Evolutionary conservation across 2,329 filamentous ascomycete species (phyloP), one percentile per base, ranked within the genome.

Genomic region (Emmonsiellopsis sp.): DNA sequence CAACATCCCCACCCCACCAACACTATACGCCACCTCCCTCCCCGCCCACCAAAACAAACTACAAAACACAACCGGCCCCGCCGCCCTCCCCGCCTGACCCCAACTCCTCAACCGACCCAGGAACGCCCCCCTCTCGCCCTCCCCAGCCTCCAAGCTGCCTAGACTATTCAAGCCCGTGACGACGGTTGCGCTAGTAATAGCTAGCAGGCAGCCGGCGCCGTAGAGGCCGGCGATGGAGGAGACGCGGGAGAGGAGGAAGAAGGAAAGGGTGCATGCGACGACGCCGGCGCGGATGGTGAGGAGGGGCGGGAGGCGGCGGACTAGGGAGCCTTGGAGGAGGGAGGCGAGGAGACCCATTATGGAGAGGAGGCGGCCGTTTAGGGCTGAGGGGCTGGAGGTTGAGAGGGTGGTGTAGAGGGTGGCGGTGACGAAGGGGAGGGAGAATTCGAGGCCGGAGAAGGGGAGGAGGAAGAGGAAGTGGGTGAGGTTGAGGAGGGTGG

Each of bases 21-120:
- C 78, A 1, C 76, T 78, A 69, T 97, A 98, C 2, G 93, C 93
- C 9, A 84, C 79, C 65, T 94, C 86, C 46, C 93, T 78, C 0
- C 93, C 93, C 6, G 89, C 91, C 93, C 93, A 98, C 93, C 93
- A 98, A 73, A 98, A 98, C 53, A 98, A 76, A 48, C 89, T 89
- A 57, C 93, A 97, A 67, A 98, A 98, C 37, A 95, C 73, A 4
- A 98, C 69, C 0, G 93, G 93, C 0, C 93, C 93, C 9, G 95
- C 70, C 0, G 91, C 89, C 35, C 93, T 80, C 2, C 93, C 93
- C 3, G 91, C 79, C 75, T 98, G 93, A 5, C 93, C 92, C 68
- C 81, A 84, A 60, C 80, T 83, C 31, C 93, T 79, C 61, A 97
- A 79, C 54, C 88, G 85, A 3, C 93, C 93, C 50, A 98, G 74